These are phyloP conservation scores for Dillenia suffruticosa DNA, from an alignment of 164 flowering plant genomes.

Conservation along the genomic window DNA sequence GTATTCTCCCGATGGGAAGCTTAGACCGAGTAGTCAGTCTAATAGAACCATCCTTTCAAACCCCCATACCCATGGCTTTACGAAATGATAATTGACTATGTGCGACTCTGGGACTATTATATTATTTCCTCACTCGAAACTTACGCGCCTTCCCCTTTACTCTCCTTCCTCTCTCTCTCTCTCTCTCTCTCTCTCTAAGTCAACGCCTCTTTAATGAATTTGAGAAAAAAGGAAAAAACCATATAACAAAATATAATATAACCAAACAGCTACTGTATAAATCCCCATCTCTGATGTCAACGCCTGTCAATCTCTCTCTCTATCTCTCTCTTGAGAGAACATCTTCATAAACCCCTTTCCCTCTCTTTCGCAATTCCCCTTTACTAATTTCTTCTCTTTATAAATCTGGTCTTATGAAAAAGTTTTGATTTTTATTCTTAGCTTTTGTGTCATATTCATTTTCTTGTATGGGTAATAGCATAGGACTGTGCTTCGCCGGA, in stretches of 20 bases:
- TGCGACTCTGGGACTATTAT: too few relatives aligned
- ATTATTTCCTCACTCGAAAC: too few relatives aligned
- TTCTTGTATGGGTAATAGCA: conserved; percentile 46
- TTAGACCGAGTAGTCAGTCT: too few relatives aligned
- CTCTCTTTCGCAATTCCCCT: conserved; percentile 4
- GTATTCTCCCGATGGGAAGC: too few relatives aligned
- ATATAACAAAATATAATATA: conserved; percentile 2
- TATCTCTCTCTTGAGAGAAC: background rate
- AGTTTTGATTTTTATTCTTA: background rate
- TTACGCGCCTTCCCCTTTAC: too few relatives aligned
- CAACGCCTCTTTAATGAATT: conserved; percentile 13
- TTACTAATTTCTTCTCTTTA: background rate
- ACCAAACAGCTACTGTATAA: background rate
- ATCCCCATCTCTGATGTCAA: conserved; percentile 21
- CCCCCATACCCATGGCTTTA: too few relatives aligned
- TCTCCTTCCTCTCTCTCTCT: too few relatives aligned
- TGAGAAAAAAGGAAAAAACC: background rate
- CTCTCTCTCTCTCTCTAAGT: background rate
- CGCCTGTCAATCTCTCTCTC: conserved; percentile 12
- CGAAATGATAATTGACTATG: too few relatives aligned
- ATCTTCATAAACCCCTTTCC: background rate
- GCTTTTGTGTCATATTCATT: background rate
- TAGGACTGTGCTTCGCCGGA: conserved; percentile 36
- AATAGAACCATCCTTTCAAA: too few relatives aligned
- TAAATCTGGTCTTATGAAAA: too few relatives aligned